phyloP scores from a whole-genome alignment of 1,284 basidiomycete genomes.

The Gomphus bonarii region DNA sequence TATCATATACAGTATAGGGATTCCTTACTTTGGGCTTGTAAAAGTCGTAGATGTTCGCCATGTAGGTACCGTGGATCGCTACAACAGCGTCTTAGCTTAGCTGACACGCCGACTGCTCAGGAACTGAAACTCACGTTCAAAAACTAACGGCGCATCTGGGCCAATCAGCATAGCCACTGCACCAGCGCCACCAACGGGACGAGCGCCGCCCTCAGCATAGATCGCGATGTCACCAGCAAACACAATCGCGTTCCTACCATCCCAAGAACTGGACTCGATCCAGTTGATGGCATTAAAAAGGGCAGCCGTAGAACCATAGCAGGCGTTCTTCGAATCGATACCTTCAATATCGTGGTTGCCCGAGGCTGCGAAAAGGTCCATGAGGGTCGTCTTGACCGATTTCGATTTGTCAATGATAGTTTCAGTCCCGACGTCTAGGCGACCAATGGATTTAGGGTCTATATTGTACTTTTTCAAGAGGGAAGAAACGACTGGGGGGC shows the following conservation, averaged over 20 bases:
- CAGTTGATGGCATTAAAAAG: conserved; percentile 98
- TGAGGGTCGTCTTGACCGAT: conserved; percentile 96
- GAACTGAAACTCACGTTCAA: conserved; percentile 71
- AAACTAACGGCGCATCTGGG: conserved; percentile 87
- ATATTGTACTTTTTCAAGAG: conserved; percentile 93
- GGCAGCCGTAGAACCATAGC: conserved; percentile 97
- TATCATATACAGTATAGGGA: neutral
- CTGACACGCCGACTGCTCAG: conserved; percentile 4
- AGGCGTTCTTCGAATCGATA: conserved; percentile 98
- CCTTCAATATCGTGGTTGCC: conserved; percentile 98
- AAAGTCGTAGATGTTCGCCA: conserved; percentile 97
- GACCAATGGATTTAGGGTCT: conserved; percentile 93
- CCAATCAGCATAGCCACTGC: conserved; percentile 93
- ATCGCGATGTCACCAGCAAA: conserved; percentile 97
- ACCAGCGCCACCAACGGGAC: conserved; percentile 96
- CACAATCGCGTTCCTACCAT: conserved; percentile 95
- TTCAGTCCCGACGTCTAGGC: conserved; percentile 96
- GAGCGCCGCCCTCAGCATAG: conserved; percentile 92
- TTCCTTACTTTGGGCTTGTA: conserved; percentile 76
- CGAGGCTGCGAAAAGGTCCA: conserved; percentile 90
- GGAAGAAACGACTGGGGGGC: conserved; percentile 59
- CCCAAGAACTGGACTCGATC: conserved; percentile 96
- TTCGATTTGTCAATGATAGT: conserved; percentile 99
- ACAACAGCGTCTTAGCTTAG: conserved; percentile 14
- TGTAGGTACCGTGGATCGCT: conserved; percentile 96